phyloP scores from a whole-genome alignment of 2,329 filamentous ascomycete genomes.

The Cercospora canescens region DNA sequence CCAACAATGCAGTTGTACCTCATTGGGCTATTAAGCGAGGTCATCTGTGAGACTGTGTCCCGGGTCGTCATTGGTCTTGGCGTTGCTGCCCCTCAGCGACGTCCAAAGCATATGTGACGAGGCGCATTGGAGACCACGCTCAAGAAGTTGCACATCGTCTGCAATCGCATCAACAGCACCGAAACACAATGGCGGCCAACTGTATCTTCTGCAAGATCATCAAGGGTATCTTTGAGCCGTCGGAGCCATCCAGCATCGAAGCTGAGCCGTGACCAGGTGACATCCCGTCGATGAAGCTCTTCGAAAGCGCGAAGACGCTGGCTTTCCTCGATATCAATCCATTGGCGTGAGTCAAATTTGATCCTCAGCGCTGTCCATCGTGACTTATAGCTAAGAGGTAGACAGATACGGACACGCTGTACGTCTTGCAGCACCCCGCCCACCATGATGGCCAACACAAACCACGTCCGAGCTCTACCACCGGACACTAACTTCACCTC shows the following conservation, averaged over 20 bases:
- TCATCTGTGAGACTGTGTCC: no score
- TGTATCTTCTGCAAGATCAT: slow-evolving; percentile 99
- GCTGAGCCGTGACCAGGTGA: slow-evolving; percentile 63
- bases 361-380: neutral
- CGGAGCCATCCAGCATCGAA: neutral
- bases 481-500: neutral
- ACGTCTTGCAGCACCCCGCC: slow-evolving; percentile 36
- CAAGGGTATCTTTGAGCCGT: slow-evolving; percentile 63
- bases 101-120: slow-evolving; percentile 1
- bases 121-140: slow-evolving; percentile 6
- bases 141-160: neutral
- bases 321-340: slow-evolving; percentile 97
- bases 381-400: slow-evolving; percentile 5
- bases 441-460: slow-evolving; percentile 14
- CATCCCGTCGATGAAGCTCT: slow-evolving; percentile 94
- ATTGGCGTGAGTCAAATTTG: slow-evolving; percentile 43
- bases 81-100: slow-evolving; percentile 1
- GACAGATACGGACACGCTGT: slow-evolving; percentile 76
- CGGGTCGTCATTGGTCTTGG: slow-evolving; percentile 2
- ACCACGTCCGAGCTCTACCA: neutral
- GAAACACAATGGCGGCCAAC: slow-evolving; percentile 48
- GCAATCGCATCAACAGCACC: neutral
- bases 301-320: slow-evolving; percentile 88
- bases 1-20: no score
- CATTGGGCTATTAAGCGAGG: no score